Base-by-base conservation (phyloP, 192 early-diverging fungal genomes). In the Coemansia sp. region DNA sequence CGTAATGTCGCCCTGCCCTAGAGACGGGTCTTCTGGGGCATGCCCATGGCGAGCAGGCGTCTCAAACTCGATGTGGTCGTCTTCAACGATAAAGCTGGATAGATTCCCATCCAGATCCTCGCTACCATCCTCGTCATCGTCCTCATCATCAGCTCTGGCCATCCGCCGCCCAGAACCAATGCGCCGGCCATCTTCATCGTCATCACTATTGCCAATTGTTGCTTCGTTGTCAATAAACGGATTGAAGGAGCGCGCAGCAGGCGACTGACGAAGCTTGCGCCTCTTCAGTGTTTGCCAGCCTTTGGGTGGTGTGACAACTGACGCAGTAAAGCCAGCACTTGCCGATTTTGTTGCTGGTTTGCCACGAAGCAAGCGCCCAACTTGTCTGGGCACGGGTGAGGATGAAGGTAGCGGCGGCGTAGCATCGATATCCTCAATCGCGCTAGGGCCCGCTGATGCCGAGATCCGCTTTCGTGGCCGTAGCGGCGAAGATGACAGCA, bases 51-150 rank as follows among this genome's bases (percentile, higher is more conserved):
- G 40, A 4, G 35, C 45, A 0, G 70, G 67, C 28, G 74, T 67
- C n/a, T 72, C 71, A 64, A 67, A 77, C 34, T 82, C 74, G 3
- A 82, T 62, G 26, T 82, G 53, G 48, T 77, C 71, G 20, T 77
- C 65, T 20, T 82, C 71, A 4, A 77, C 75, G 62, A 82, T 67
- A 71, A 76, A 82, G 71, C 74, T 71, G n/a, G 79, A 76, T 59
- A 77, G 57, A 16, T 77, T 69, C 38, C 65, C 67, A 39, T 82
- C 70, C 60, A 82, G 28, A 20, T 77, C 67, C 3, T 76, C 74
- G 7, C 62, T 66, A 34, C 75, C 78, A 34, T 50, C 50, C 63
- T 76, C 71, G 40, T 76, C 73, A 21, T 68, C 71, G n/a, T 37
- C 59, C 26, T 67, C 71, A 39, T 60, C 69, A 13, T 57, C 42